Evolutionary conservation across 352 stramenopile genomes (phyloP).

Genomic region (Globisporangium nodosum): DNA sequence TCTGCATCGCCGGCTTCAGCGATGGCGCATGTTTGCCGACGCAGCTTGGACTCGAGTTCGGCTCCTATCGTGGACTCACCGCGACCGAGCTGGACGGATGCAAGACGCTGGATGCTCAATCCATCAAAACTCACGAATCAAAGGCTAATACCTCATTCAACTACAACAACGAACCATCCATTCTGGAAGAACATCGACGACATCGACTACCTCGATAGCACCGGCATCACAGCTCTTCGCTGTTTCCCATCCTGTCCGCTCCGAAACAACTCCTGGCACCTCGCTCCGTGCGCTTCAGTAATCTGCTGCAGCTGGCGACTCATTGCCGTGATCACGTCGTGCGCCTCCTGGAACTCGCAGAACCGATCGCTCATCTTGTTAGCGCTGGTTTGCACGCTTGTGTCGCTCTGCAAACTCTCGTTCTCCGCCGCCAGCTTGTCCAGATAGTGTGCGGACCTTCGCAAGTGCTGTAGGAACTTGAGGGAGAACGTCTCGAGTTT

Average conservation of each 20-base stretch:
- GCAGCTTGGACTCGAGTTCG: no score
- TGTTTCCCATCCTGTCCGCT: neutral
- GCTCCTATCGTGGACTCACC: no score
- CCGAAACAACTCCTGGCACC: conserved; percentile 24
- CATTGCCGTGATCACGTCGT: conserved; percentile 32
- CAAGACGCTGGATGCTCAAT: no score
- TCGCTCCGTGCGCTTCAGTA: conserved; percentile 24
- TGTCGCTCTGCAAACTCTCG: conserved; percentile 38
- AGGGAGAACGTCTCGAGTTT: conserved; percentile 35
- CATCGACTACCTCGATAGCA: no score
- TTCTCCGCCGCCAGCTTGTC: conserved; percentile 55
- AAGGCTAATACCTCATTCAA: no score
- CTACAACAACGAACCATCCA: no score
- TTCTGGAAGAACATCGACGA: no score
- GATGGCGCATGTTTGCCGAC: no score
- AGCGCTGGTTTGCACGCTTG: conserved; percentile 29
- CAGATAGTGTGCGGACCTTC: conserved; percentile 48
- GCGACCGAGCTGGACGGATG: no score
- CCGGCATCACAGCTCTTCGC: neutral
- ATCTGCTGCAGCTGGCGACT: conserved; percentile 30
- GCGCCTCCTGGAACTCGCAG: conserved; percentile 29
- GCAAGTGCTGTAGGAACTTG: conserved; percentile 66
- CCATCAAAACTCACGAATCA: no score
- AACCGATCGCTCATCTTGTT: conserved; percentile 24
- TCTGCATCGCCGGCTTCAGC: no score